phyloP scores from a whole-genome alignment of 495 filamentous ascomycete species.

The Hyaloscypha hepaticicola region DNA sequence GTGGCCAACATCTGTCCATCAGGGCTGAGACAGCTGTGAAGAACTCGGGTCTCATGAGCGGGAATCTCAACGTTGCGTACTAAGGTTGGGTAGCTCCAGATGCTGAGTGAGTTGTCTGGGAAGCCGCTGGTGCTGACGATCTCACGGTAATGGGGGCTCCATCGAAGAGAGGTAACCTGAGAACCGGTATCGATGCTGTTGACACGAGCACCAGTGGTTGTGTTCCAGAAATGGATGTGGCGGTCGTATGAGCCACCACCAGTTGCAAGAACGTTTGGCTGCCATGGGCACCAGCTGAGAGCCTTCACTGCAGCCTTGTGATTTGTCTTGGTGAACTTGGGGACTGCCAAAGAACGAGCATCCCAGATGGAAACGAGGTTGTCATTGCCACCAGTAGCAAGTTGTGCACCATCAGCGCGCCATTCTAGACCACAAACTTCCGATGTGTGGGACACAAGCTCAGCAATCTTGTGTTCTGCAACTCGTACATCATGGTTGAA shows the following conservation, averaged over 20 bases:
- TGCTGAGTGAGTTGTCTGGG: conserved; percentile 96
- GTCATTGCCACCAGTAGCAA: conserved; percentile 96
- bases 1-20: conserved; percentile 98
- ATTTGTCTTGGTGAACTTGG: conserved; percentile 99
- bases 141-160: conserved; percentile 96
- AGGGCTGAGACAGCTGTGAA: conserved; percentile 92
- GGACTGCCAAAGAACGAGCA: conserved; percentile 83
- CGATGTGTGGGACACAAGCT: conserved; percentile 92
- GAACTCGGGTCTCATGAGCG: conserved; percentile 94
- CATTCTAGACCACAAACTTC: conserved; percentile 98
- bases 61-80: conserved; percentile 98
- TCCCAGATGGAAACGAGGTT: conserved; percentile 99
- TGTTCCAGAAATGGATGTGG: conserved; percentile 99
- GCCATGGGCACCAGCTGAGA: conserved; percentile 98
- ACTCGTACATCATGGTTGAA: conserved; percentile 99
- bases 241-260: conserved; percentile 95
- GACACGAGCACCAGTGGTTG: conserved; percentile 90
- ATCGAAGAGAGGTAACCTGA: conserved; percentile 91
- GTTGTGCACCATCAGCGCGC: conserved; percentile 92
- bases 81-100: conserved; percentile 97
- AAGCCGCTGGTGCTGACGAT: conserved; percentile 96
- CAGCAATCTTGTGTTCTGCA: conserved; percentile 95
- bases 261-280: conserved; percentile 92
- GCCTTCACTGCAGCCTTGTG: conserved; percentile 98
- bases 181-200: conserved; percentile 99